Evolutionary conservation across 2,329 filamentous ascomycete genomes (phyloP).

Genomic region (Colletotrichum phormii): DNA sequence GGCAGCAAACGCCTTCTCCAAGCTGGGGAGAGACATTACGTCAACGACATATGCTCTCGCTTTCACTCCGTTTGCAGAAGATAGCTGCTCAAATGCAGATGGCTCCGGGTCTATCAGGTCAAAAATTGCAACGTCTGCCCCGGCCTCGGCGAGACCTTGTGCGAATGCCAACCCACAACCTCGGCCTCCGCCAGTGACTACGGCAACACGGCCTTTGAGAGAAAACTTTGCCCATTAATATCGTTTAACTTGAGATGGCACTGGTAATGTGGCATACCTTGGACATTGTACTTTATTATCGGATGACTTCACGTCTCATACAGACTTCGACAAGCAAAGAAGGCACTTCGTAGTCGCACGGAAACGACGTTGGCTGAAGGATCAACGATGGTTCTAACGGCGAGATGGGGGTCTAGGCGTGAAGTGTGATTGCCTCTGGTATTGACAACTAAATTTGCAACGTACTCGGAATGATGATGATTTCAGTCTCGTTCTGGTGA

Average conservation of each 20-base stretch:
- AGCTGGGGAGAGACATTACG: constrained; percentile 11
- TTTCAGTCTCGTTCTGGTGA: not conserved
- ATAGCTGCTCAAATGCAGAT: constrained; percentile 1
- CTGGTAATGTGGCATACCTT: not conserved
- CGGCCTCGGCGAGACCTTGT: constrained; percentile 28
- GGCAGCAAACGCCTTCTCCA: constrained; percentile 7
- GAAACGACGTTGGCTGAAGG: too few relatives aligned
- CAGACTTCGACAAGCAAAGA: not conserved
- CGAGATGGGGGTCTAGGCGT: not conserved
- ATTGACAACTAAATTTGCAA: not conserved
- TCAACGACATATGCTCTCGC: constrained; percentile 18
- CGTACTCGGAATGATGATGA: not conserved
- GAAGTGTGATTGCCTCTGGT: not conserved
- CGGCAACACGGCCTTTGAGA: constrained; percentile 57
- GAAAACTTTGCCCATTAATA: constrained; percentile 52
- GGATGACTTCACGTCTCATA: not conserved
- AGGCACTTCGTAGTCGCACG: not conserved
- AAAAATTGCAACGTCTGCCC: constrained; percentile 28
- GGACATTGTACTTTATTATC: not conserved
- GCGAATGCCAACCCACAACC: constrained; percentile 53
- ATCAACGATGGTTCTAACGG: not conserved
- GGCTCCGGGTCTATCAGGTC: constrained; percentile 28
- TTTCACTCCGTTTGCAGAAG: not conserved
- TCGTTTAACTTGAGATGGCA: not conserved
- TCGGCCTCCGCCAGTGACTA: constrained; percentile 59